Evolutionary conservation across 805 yeast genomes (phyloP).

Genomic region (Metschnikowia similis): DNA sequence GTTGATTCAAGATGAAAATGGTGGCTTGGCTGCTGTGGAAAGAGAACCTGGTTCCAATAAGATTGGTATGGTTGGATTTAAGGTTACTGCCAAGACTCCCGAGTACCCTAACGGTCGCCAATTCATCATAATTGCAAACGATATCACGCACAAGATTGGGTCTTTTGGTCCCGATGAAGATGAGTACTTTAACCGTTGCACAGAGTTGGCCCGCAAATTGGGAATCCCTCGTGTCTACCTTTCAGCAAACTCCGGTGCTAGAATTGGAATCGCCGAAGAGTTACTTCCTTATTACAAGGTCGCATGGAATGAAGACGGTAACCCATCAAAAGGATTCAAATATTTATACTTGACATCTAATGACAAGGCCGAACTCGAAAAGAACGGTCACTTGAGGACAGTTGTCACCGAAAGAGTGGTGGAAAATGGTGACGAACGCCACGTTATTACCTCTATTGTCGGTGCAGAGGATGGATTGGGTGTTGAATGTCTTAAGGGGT

Average conservation of each 20-base stretch:
- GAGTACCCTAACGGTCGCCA: slow-evolving; percentile 97
- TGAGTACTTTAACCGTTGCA: slow-evolving; percentile 83
- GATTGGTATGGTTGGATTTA: slow-evolving; percentile 97
- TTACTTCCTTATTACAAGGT: slow-evolving; percentile 83
- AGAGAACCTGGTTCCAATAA: slow-evolving; percentile 96
- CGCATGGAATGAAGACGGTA: slow-evolving; percentile 79
- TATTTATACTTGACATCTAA: slow-evolving; percentile 80
- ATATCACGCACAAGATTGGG: slow-evolving; percentile 96
- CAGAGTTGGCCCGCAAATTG: slow-evolving; percentile 81
- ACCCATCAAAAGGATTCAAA: slow-evolving; percentile 82
- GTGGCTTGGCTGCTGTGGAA: slow-evolving; percentile 76
- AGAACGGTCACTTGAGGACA: slow-evolving; percentile 54
- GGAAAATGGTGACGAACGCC: slow-evolving; percentile 80
- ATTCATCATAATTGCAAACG: slow-evolving; percentile 90
- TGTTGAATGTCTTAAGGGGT: slow-evolving; percentile 96
- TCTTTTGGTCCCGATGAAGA: slow-evolving; percentile 98
- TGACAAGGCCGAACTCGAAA: slow-evolving; percentile 52
- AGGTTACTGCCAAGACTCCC: slow-evolving; percentile 85
- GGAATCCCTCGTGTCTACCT: slow-evolving; percentile 95
- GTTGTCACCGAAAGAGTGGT: slow-evolving; percentile 76
- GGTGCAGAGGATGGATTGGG: slow-evolving; percentile 97
- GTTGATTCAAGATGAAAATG: slow-evolving; percentile 78
- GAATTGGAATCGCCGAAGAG: slow-evolving; percentile 98
- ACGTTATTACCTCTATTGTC: slow-evolving; percentile 75
- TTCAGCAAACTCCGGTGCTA: slow-evolving; percentile 98